Base-by-base conservation (phyloP, 1,284 basidiomycete species). In the Ustilago tritici region DNA sequence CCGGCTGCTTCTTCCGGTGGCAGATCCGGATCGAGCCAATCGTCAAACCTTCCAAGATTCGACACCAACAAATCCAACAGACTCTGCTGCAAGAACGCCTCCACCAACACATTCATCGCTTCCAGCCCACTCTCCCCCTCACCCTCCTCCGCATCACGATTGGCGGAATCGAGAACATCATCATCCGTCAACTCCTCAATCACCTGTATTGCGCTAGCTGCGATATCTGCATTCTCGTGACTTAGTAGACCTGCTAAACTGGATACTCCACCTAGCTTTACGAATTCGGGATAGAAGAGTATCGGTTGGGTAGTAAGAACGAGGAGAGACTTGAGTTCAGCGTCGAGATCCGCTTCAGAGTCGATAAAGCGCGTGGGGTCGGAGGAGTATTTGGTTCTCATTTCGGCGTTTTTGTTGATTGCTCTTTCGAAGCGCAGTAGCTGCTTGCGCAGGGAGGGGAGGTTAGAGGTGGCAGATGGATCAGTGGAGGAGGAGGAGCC, bases 101-200 rank as follows among this genome's bases (percentile, higher is more conserved):
- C 61, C 6, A 81, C 64, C 12, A 85, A 62, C 28, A 50, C 47
- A 6, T 57, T 54, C 66, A 76, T 66, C 40, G 60, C 74, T 23
- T 28, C 31, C 32, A 17, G 56, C 58, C 43, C 36, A 11, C 38
- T 52, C 38, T 41, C 63, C 11, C 36, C 49, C 43, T 47, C 36
- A 4, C 50, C 69, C 5, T 63, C 62, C 87, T 2, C 57, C 91
- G 90, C 90, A 14, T 87, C 88, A 57, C n/a, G 54, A 12, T 90
- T 90, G 17, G 89, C 90, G 4, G 90, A 90, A n/a, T 92, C 91
- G 2, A 93, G 92, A 2, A 94, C 93, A 83, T 99, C 96, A 85
- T 98, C 96, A 81, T 99, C 96, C 0, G 95, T 96, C 68, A 98
- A 89, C 87, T 99, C 97, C 82, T 95, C 93, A 4, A 99, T 89